A percentile compares a stretch with the other conserved stretches of the same genome.
These are phyloP conservation scores for Echites panduratus DNA, from an alignment of 257 asterid genomes.

Conservation along the genomic window DNA sequence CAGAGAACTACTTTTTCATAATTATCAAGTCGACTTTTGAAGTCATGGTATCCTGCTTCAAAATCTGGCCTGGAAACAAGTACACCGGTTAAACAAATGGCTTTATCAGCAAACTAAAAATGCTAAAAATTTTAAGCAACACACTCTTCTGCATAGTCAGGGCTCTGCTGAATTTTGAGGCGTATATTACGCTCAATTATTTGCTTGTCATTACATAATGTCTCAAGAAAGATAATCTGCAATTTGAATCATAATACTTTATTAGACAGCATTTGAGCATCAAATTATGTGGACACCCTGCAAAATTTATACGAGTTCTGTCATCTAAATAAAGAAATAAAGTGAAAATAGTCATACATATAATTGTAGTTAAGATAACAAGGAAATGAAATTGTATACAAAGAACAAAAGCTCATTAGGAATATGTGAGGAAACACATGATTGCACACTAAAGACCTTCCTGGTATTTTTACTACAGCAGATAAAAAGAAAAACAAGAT, in stretches of 20 bases:
- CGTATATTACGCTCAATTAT: slow-evolving; percentile 97
- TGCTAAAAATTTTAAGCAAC: slow-evolving; percentile 24
- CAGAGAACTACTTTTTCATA: slow-evolving; percentile 69
- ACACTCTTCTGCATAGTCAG: slow-evolving; percentile 97
- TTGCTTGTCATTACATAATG: slow-evolving; percentile 78
- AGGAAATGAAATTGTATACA: not conserved
- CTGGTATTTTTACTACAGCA: not conserved
- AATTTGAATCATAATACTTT: slow-evolving; percentile 16
- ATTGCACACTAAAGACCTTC: not conserved
- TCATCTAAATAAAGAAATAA: not conserved
- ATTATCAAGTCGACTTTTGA: slow-evolving; percentile 83
- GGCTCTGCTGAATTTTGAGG: slow-evolving; percentile 99
- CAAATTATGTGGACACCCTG: slow-evolving; percentile 10
- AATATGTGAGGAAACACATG: not conserved
- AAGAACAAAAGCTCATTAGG: not conserved
- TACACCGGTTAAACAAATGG: slow-evolving; percentile 24
- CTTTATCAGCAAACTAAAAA: slow-evolving; percentile 13
- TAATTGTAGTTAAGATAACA: not conserved
- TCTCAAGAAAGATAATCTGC: slow-evolving; percentile 92
- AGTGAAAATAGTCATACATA: not conserved
- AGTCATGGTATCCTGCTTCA: slow-evolving; percentile 97
- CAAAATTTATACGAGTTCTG: not conserved
- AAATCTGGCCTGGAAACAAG: slow-evolving; percentile 82
- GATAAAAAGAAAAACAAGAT: not conserved
- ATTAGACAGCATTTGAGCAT: slow-evolving; percentile 20